These are phyloP conservation scores for Fusarium hostae DNA, from an alignment of 2,329 filamentous ascomycete species.

Conservation along the genomic window DNA sequence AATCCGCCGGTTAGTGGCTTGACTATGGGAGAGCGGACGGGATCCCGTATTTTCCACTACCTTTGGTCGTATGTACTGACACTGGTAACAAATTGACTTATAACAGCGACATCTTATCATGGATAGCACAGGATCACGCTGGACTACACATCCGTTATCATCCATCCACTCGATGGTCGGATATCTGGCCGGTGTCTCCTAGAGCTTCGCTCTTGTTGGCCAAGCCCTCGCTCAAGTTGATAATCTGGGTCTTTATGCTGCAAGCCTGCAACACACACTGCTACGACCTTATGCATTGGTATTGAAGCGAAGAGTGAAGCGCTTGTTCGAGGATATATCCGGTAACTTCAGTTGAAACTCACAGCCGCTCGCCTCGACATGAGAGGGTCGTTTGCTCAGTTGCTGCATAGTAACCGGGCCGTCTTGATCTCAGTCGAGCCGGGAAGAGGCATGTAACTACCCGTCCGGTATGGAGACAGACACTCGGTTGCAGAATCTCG, in stretches of 20 bases:
- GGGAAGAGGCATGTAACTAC: slow-evolving; percentile 6
- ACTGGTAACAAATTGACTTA: rapidly evolving
- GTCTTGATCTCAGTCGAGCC: slow-evolving; percentile 5
- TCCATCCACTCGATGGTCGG: not conserved
- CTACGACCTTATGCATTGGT: not conserved
- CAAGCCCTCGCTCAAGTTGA: not conserved
- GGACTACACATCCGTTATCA: not conserved
- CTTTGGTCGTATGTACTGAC: slow-evolving; percentile 10
- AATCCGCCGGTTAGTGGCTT: slow-evolving; percentile 23
- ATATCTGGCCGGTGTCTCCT: not conserved
- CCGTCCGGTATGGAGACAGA: slow-evolving; percentile 21
- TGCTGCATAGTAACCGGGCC: slow-evolving; percentile 19
- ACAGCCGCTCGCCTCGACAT: slow-evolving; percentile 1
- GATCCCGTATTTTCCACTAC: slow-evolving; percentile 26
- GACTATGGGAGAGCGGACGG: slow-evolving; percentile 25
- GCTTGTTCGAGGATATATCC: not conserved
- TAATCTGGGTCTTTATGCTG: not conserved
- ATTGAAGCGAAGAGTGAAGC: not conserved
- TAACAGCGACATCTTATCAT: rapidly evolving
- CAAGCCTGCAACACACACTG: not conserved
- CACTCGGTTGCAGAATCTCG: not conserved
- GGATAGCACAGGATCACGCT: not conserved
- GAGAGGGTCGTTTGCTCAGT: not conserved
- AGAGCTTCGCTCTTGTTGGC: not conserved
- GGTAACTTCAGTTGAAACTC: not conserved